Base-by-base conservation (phyloP, 2,329 filamentous ascomycete species). In the Colletotrichum lini region DNA sequence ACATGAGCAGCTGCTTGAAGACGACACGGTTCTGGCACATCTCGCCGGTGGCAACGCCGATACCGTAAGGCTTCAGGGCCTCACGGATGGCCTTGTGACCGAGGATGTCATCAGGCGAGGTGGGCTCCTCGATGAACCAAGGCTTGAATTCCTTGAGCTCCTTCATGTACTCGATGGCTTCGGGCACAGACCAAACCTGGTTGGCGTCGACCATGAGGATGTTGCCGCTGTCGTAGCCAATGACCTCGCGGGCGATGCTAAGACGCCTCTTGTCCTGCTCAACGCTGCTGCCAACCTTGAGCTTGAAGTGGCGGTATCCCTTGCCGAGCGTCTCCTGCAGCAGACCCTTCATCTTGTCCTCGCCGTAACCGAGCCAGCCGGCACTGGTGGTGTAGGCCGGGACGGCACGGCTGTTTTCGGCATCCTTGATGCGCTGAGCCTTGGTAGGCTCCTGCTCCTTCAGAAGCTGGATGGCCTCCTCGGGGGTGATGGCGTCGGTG, bases 71-170 rank as follows among this genome's bases (percentile, higher is more conserved):
- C 76, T 88, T 88, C 13, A 98, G 90, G 4, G 94, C 94, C 73
- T 96, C 92, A 62, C 93, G 91, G 77, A 97, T 91, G 4, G 93
- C 92, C 79, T 93, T 94, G 87, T 98, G 95, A 70, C 95, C 95
- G 66, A 96, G 90, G 70, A 97, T 91, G 80, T 98, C 95, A 78
- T 97, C 95, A 15, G 95, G 95, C 26, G 91, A 94, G 16, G 95
- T 98, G 2, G 95, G 95, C 87, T 98, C 95, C 84, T 97, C 95
- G 79, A 98, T 97, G 84, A 97, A 97, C 93, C 94, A 96, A 38
- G 93, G 93, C 86, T 93, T 93, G 85, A 95, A 97, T 76, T 95
- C 91, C 67, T 89, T 89, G 57, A 98, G 90, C 78, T 94, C 82
- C 78, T 91, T 88, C 94, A 97, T 97, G 85, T 96, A 94, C 73